Percentiles rank a stretch among this genome's conserved stretches.
Conservation (phyloP, 2,329 filamentous ascomycete species). For the Polychaeton citri region DNA sequence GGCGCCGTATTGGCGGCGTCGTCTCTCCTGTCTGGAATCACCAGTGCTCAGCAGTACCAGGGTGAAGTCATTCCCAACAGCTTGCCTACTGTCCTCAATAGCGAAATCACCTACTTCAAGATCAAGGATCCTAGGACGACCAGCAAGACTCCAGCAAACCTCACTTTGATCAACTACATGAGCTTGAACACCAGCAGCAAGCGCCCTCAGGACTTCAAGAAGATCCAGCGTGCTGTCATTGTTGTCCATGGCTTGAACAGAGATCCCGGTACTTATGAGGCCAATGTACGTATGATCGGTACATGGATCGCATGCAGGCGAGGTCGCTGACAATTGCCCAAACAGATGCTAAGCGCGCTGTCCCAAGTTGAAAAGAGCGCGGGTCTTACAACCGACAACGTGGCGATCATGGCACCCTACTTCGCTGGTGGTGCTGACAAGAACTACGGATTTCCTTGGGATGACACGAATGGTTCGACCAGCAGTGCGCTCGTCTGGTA, state of each 20-base stretch:
- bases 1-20: neutral
- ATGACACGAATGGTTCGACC: conserved; percentile 15
- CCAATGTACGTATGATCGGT: conserved; percentile 8
- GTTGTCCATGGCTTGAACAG: conserved; percentile 17
- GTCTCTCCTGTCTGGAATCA: conserved; percentile 4
- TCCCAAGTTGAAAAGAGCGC: conserved; percentile 10
- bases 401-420: conserved; percentile 20
- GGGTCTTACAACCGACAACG: conserved; percentile 15
- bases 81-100: conserved; percentile 9
- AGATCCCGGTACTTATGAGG: conserved; percentile 15
- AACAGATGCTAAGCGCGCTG: conserved; percentile 17
- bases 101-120: conserved; percentile 20
- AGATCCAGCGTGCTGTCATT: conserved; percentile 17
- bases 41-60: conserved; percentile 13
- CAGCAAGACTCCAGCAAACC: conserved; percentile 8
- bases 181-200: conserved; percentile 11
- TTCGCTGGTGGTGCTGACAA: conserved; percentile 23
- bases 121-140: conserved; percentile 13
- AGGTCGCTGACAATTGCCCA: conserved; percentile 1
- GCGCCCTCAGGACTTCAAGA: conserved; percentile 10
- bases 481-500: conserved; percentile 21
- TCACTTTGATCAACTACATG: conserved; percentile 21
- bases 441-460: conserved; percentile 20
- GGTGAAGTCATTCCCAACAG: conserved; percentile 12
- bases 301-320: conserved; percentile 2